Evolutionary conservation across 2,329 filamentous ascomycete genomes (phyloP).

Genomic region (Talaromyces sp.): DNA sequence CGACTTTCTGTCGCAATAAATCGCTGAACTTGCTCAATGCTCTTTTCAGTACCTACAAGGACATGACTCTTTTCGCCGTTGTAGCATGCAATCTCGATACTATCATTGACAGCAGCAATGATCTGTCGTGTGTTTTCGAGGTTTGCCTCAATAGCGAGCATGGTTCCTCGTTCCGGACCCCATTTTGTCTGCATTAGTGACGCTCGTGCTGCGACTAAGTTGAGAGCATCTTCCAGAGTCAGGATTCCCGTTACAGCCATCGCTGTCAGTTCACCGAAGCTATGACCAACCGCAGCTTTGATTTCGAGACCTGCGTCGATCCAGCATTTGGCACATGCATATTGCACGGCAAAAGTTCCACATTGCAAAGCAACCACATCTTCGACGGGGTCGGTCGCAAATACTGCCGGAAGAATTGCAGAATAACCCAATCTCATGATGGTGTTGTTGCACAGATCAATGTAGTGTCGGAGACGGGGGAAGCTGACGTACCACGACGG

Average conservation of each 20-base stretch:
- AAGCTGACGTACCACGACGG: slow-evolving; percentile 6
- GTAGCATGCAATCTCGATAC: slow-evolving; percentile 27
- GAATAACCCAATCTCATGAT: neutral
- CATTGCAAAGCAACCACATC: slow-evolving; percentile 1
- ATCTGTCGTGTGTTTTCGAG: slow-evolving; percentile 3
- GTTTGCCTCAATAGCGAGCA: slow-evolving; percentile 33
- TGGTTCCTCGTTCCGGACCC: slow-evolving; percentile 31
- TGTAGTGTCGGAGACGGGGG: neutral
- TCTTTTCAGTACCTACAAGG: slow-evolving; percentile 20
- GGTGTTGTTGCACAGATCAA: slow-evolving; percentile 5
- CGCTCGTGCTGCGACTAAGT: slow-evolving; percentile 32
- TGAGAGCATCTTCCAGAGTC: slow-evolving; percentile 25
- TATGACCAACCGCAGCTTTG: slow-evolving; percentile 19
- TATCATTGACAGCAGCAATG: slow-evolving; percentile 21
- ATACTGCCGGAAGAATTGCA: neutral
- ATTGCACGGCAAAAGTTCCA: neutral
- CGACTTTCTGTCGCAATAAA: neutral
- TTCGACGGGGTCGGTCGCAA: neutral
- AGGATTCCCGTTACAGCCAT: slow-evolving; percentile 18
- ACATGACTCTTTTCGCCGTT: slow-evolving; percentile 26
- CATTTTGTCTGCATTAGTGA: slow-evolving; percentile 30
- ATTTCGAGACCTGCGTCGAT: neutral
- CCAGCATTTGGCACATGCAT: slow-evolving; percentile 11
- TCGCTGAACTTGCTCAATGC: slow-evolving; percentile 19
- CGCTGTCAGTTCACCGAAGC: slow-evolving; percentile 21